Evolutionary conservation across 805 yeast species (phyloP).

Genomic region (Wickerhamomyces rabaulensis): DNA sequence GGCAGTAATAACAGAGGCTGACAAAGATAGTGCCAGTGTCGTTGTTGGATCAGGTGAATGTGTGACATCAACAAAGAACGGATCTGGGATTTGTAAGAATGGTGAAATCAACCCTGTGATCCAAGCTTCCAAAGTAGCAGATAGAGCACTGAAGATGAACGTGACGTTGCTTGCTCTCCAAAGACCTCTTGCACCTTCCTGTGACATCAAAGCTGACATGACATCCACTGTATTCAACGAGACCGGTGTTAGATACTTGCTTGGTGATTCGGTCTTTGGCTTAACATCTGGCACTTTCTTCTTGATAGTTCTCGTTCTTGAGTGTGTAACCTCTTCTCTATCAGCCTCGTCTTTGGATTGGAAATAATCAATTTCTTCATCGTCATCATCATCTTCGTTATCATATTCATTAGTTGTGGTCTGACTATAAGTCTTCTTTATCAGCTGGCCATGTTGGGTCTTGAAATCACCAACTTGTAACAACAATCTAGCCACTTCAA

Average conservation of each 20-base stretch:
- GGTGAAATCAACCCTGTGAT: conserved; percentile 84
- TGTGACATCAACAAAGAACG: conserved; percentile 74
- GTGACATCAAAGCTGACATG: conserved; percentile 56
- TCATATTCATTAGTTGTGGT: conserved; percentile 19
- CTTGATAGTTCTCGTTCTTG: conserved; percentile 15
- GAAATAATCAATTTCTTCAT: conserved; percentile 40
- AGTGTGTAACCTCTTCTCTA: conserved; percentile 9
- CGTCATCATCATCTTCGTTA: conserved; percentile 31
- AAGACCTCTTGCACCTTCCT: conserved; percentile 66
- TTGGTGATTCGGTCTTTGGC: conserved; percentile 2
- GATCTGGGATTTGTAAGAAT: conserved; percentile 78
- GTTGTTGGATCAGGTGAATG: conserved; percentile 73
- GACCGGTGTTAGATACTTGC: conserved; percentile 44
- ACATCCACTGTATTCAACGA: conserved; percentile 62
- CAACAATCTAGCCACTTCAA: conserved; percentile 74
- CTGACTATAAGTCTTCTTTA: conserved; percentile 8
- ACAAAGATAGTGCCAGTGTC: conserved; percentile 61
- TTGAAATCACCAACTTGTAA: conserved; percentile 73
- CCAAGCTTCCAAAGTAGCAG: conserved; percentile 85
- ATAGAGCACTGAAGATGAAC: conserved; percentile 69
- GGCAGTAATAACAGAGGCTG: conserved; percentile 70
- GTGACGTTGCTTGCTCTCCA: conserved; percentile 76
- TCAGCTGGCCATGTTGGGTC: conserved; percentile 11
- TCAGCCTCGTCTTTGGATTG: conserved; percentile 24
- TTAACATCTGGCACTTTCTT: background rate